Conservation (phyloP, 148 eudicot genomes). For the Rhododendron kiyosumense region DNA sequence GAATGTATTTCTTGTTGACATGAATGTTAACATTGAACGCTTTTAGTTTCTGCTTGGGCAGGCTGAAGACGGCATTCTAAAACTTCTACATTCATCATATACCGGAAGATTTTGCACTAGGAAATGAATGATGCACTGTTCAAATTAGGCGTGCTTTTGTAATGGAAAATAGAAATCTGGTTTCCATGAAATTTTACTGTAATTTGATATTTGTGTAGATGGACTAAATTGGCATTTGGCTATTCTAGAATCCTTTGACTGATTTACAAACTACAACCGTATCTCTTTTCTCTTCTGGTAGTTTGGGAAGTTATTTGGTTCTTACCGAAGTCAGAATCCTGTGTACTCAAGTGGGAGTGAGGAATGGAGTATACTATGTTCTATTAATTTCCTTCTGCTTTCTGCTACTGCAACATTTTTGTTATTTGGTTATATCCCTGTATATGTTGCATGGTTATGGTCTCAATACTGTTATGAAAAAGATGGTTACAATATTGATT, state of each 20-base stretch:
- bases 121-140: neutral
- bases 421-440: neutral
- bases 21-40: neutral
- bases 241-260: neutral
- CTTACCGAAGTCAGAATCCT: neutral
- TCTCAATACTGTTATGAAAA: neutral
- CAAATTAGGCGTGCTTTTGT: neutral
- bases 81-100: neutral
- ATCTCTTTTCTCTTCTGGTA: neutral
- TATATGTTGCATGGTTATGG: neutral
- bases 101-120: neutral
- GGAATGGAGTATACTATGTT: neutral
- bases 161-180: neutral
- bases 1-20: neutral
- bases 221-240: neutral
- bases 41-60: neutral
- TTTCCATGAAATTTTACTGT: neutral
- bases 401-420: neutral
- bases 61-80: slow-evolving; percentile 4
- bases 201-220: neutral
- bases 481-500: neutral
- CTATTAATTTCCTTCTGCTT: neutral
- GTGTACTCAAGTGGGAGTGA: neutral
- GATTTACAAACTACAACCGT: neutral
- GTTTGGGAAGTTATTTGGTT: neutral